A percentile compares a stretch with the other conserved stretches of the same genome.
Conservation (phyloP, 164 flowering plant genomes). For the Litsea cubeba region DNA sequence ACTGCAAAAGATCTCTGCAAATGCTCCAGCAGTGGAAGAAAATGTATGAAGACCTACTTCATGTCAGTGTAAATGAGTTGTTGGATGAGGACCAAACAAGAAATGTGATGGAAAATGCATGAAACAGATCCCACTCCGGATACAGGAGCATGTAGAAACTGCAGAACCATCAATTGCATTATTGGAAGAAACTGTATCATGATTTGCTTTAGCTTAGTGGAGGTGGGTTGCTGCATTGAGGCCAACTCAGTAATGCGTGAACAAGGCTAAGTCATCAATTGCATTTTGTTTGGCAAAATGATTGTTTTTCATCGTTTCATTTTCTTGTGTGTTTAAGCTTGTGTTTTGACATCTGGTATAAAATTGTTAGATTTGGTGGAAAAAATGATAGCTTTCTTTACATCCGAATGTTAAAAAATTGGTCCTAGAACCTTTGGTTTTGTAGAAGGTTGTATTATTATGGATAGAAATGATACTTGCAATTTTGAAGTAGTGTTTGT, state of each 20-base stretch:
- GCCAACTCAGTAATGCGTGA: neutral
- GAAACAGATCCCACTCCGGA: neutral
- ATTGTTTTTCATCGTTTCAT: neutral
- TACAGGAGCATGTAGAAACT: neutral
- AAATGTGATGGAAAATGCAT: neutral
- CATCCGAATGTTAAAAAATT: no score
- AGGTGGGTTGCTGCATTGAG: neutral
- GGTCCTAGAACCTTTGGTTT: no score
- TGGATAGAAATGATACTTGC: neutral
- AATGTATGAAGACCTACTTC: slow-evolving; percentile 55
- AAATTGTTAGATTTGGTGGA: neutral
- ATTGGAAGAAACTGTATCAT: neutral
- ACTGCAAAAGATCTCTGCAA: slow-evolving; percentile 43
- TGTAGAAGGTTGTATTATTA: neutral
- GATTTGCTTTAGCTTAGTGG: neutral
- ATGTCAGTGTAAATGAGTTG: slow-evolving; percentile 52
- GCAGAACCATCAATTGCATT: neutral
- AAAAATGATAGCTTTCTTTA: no score
- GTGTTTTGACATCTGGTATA: neutral
- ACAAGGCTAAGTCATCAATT: neutral
- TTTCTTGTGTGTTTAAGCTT: neutral
- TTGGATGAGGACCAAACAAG: slow-evolving; percentile 27
- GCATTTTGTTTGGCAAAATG: neutral
- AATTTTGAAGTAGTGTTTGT: neutral
- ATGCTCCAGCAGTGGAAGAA: slow-evolving; percentile 63